Conservation (phyloP, 2,329 filamentous ascomycete genomes). For the Cordyceps cicadae region DNA sequence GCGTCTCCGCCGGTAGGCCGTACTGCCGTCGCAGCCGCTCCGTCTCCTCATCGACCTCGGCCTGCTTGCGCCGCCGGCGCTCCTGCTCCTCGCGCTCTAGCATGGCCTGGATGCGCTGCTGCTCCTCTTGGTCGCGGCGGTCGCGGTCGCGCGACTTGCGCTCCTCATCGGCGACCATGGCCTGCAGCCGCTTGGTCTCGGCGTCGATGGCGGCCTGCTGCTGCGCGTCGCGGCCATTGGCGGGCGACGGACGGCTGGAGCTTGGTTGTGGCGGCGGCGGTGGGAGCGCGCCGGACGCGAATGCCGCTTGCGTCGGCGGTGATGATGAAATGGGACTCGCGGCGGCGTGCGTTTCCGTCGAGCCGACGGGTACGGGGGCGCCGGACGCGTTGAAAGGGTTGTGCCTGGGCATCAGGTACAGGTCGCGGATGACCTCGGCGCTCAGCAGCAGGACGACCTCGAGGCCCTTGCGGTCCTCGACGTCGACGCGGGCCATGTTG, state of each 20-base stretch:
- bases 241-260: constrained; percentile 32
- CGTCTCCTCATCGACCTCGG: constrained; percentile 68
- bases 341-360: background rate
- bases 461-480: constrained; percentile 88
- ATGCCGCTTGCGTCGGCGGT: constrained; percentile 16
- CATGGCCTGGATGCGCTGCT: constrained; percentile 52
- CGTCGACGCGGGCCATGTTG: constrained; percentile 80
- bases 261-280: constrained; percentile 38
- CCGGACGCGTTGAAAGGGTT: constrained; percentile 72
- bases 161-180: constrained; percentile 42
- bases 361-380: constrained; percentile 17
- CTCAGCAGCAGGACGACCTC: constrained; percentile 68
- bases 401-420: constrained; percentile 55
- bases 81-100: constrained; percentile 59
- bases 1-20: constrained; percentile 35
- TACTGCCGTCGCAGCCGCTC: constrained; percentile 66
- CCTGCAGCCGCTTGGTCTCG: constrained; percentile 67
- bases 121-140: constrained; percentile 46
- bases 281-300: constrained; percentile 24
- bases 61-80: constrained; percentile 37
- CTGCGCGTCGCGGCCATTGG: constrained; percentile 19
- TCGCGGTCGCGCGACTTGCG: constrained; percentile 48
- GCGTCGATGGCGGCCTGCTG: constrained; percentile 49
- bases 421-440: constrained; percentile 56
- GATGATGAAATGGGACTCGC: constrained; percentile 10